Evolutionary conservation across 495 filamentous ascomycete genomes (phyloP).

Genomic region (Aspergillus asperescens): DNA sequence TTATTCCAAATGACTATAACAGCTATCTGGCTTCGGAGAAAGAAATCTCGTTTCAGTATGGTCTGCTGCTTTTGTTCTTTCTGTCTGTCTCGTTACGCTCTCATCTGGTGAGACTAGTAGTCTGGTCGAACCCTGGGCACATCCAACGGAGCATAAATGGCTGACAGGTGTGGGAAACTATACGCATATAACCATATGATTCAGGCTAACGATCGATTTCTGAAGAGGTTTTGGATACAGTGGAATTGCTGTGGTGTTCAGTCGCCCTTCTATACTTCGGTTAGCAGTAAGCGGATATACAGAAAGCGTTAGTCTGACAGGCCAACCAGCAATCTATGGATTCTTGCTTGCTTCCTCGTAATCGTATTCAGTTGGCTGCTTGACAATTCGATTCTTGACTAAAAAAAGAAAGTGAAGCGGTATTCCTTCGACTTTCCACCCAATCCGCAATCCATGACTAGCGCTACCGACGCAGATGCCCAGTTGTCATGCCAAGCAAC

Average conservation of each 20-base stretch:
- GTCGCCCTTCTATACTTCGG: background rate
- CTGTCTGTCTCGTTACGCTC: too few relatives aligned
- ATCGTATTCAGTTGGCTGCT: conserved; percentile 1
- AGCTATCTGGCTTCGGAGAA: too few relatives aligned
- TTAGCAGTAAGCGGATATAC: background rate
- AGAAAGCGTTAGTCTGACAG: background rate
- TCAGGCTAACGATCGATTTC: too few relatives aligned
- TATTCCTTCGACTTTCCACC: conserved; percentile 8
- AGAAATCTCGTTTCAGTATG: too few relatives aligned
- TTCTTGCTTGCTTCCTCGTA: background rate
- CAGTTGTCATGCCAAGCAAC: conserved; percentile 1
- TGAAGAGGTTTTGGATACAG: too few relatives aligned
- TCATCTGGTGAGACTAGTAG: too few relatives aligned
- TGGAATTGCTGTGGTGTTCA: background rate
- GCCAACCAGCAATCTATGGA: background rate
- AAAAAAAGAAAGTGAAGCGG: conserved; percentile 14
- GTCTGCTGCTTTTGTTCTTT: too few relatives aligned
- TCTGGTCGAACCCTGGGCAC: too few relatives aligned
- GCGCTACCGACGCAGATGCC: background rate
- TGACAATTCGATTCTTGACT: conserved; percentile 1
- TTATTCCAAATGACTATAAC: too few relatives aligned
- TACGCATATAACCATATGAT: too few relatives aligned
- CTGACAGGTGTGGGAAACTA: too few relatives aligned
- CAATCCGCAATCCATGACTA: background rate
- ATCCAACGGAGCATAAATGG: too few relatives aligned